phyloP scores from a whole-genome alignment of 108 stramenopile genomes.

The Pseudonitzschia pungens region DNA sequence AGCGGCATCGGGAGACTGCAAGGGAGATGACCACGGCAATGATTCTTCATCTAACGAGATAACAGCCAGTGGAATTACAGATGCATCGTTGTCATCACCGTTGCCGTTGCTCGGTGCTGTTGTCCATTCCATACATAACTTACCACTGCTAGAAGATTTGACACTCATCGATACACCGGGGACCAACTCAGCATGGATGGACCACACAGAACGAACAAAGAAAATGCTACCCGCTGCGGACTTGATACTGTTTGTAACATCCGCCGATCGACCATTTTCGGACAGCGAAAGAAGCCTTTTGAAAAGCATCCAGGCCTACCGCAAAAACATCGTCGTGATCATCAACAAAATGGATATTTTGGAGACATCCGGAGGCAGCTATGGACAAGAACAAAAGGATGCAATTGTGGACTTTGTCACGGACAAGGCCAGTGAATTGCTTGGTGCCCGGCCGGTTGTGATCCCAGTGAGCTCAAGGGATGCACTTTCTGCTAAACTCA shows the following conservation, averaged over 20 bases:
- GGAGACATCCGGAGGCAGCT: slow-evolving; percentile 58
- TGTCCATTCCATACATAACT: slow-evolving; percentile 35
- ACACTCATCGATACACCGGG: slow-evolving; percentile 85
- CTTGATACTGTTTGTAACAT: slow-evolving; percentile 80
- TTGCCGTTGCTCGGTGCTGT: slow-evolving; percentile 26
- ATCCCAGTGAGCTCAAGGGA: slow-evolving; percentile 72
- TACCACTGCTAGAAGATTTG: slow-evolving; percentile 66
- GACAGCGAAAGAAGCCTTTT: slow-evolving; percentile 67
- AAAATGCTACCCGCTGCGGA: slow-evolving; percentile 77
- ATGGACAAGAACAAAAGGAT: slow-evolving; percentile 59
- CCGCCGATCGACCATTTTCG: slow-evolving; percentile 83
- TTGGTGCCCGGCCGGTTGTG: slow-evolving; percentile 72
- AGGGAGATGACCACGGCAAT: slow-evolving; percentile 12
- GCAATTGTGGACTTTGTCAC: slow-evolving; percentile 76
- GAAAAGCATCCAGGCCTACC: slow-evolving; percentile 61
- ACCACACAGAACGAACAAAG: slow-evolving; percentile 71
- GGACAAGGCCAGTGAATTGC: slow-evolving; percentile 64
- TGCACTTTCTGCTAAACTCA: slow-evolving; percentile 63
- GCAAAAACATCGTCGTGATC: slow-evolving; percentile 74
- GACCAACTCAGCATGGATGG: slow-evolving; percentile 75
- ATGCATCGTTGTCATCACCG: neutral
- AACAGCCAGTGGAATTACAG: neutral
- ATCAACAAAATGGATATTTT: slow-evolving; percentile 90
- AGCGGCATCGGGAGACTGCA: neutral
- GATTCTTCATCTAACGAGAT: neutral